Percentiles rank a stretch among this genome's conserved stretches.
phyloP scores from a whole-genome alignment of 306 rosid genomes.

The Pterocarpus santalinus region DNA sequence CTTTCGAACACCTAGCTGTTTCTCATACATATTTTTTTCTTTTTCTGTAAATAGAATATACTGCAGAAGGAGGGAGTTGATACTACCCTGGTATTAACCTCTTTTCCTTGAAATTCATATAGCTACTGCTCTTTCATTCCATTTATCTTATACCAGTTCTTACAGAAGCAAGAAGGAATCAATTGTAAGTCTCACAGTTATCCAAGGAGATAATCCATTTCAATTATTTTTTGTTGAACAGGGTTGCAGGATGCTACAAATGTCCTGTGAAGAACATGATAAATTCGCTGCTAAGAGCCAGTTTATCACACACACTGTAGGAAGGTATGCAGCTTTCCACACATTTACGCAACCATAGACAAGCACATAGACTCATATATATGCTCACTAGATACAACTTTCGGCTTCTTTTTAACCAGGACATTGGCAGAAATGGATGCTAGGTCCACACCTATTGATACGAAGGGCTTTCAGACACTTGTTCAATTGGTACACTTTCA shows the following conservation, averaged over 20 bases:
- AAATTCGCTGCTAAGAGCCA: slow-evolving; percentile 63
- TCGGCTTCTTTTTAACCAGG: slow-evolving; percentile 44
- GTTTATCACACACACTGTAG: slow-evolving; percentile 64
- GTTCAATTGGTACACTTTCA: slow-evolving; percentile 53
- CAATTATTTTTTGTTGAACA: not conserved
- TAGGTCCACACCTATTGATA: slow-evolving; percentile 56
- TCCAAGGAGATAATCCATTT: not conserved
- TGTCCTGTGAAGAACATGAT: slow-evolving; percentile 71
- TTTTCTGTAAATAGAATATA: no score
- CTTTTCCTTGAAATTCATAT: no score
- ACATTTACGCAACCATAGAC: not conserved
- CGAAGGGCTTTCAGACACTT: slow-evolving; percentile 60
- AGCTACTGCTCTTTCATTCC: no score
- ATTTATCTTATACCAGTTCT: no score
- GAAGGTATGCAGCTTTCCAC: slow-evolving; percentile 50
- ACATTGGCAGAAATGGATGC: slow-evolving; percentile 59
- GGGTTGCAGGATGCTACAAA: slow-evolving; percentile 71
- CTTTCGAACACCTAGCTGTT: no score
- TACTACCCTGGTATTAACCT: no score
- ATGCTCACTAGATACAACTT: slow-evolving; percentile 30
- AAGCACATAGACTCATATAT: not conserved
- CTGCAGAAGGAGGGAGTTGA: no score
- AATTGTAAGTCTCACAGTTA: not conserved
- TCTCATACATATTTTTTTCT: no score
- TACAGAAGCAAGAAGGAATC: not conserved